Evolutionary conservation across 208 protist species (phyloP), one percentile per base, ranked within the genome.

Genomic region (Acanthamoeba sp.): DNA sequence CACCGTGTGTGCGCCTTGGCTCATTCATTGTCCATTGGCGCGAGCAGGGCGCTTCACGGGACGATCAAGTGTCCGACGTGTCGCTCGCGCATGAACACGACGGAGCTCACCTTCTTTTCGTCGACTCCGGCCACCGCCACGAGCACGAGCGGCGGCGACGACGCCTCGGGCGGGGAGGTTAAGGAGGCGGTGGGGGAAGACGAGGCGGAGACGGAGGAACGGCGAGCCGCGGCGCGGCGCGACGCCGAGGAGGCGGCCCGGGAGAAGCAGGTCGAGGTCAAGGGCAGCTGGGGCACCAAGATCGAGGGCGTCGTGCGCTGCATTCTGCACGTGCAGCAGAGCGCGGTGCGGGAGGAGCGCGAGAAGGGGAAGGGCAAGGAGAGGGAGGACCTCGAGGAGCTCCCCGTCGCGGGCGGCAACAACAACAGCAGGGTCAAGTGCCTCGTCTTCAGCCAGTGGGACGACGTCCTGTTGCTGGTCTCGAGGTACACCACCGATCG

Each of bases 271-370:
- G 73, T 94, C 9, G 52, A 82, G 32, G 91, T 96, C 20, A 94
- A 95, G 73, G 95, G 95, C 24, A 95, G 92, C 20, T 96, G 82
- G 78, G 94, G 95, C 38, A 96, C 95, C 20, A 96, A 96, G 55
- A 96, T 96, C 36, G 95, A 96, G 78, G 52, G 69, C 6, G 32
- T 96, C 22, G 52, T 96, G 22, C 29, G 40, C 38, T 84, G 48
- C 45, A 29, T 96, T 1, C n/a, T 95, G 0, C 6, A 48, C 20
- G 94, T 95, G 52, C 50, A 82, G 32, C 59, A 88, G 50, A n/a
- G 18, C 40, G 80, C 50, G 48, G 16, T 0, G 48, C 4, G 0
- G 48, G 22, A 88, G 38, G 34, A 20, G 34, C 40, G 32, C 29
- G 18, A 20, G 34, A 7, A 36, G 10, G 66, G 40, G 24, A 78